Percentiles rank a stretch among this genome's conserved stretches.
Evolutionary conservation across 2,329 filamentous ascomycete species (phyloP).

Genomic region (Drechslerella dactyloides): DNA sequence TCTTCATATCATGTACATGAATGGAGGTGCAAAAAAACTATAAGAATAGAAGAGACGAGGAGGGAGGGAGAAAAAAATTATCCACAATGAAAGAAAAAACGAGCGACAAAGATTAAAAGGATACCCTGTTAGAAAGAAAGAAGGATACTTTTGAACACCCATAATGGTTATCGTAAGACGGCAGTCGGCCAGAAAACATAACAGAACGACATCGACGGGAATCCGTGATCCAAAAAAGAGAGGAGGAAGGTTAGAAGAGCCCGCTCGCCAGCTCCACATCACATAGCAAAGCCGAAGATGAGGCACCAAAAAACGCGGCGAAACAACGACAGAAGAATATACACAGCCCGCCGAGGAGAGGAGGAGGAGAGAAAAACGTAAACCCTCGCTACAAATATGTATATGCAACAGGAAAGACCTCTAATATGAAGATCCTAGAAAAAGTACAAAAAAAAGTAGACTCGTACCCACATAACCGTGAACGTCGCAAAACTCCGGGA

Average conservation of each 20-base stretch:
- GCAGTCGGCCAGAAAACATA: neutral
- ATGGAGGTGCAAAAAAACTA: constrained; percentile 12
- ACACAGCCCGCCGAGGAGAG: constrained; percentile 5
- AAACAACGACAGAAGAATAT: constrained; percentile 8
- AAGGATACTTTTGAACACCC: constrained; percentile 46
- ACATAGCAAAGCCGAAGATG: neutral
- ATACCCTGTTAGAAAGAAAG: constrained; percentile 24
- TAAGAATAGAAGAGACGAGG: constrained; percentile 11
- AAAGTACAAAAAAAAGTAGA: too few relatives aligned
- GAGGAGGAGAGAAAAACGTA: constrained; percentile 7
- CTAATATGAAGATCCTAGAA: constrained; percentile 40
- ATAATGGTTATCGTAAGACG: constrained; percentile 38
- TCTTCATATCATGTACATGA: constrained; percentile 9
- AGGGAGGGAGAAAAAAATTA: too few relatives aligned
- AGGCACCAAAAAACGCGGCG: constrained; percentile 25
- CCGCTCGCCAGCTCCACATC: neutral
- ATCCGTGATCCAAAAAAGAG: constrained; percentile 11
- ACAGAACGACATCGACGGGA: neutral
- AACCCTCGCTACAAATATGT: constrained; percentile 28
- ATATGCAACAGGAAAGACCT: constrained; percentile 40
- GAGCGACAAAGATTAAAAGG: constrained; percentile 10
- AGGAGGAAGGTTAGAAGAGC: neutral
- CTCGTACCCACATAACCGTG: constrained; percentile 50
- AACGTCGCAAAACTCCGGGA: constrained; percentile 50
- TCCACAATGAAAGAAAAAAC: constrained; percentile 3